Evolutionary conservation across 306 rosid species (phyloP).

Genomic region (Glycine tomentella): DNA sequence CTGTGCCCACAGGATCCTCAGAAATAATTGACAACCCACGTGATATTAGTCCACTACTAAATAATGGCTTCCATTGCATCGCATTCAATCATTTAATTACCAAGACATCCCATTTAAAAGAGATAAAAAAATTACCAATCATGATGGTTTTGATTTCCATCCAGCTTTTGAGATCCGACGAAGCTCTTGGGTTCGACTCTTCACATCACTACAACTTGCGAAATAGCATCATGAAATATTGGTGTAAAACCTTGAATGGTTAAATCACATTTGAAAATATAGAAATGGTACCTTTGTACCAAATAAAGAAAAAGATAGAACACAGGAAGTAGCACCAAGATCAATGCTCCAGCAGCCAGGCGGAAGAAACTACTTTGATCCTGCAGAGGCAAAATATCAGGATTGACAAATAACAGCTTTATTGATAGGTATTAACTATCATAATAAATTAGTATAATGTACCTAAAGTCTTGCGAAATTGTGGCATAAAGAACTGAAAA

Average conservation of each 20-base stretch:
- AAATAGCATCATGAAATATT: constrained; percentile 33
- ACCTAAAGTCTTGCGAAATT: constrained; percentile 30
- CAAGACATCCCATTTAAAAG: constrained; percentile 19
- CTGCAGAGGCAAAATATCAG: constrained; percentile 55
- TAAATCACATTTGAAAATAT: constrained; percentile 20
- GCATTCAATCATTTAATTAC: constrained; percentile 24
- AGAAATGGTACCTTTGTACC: constrained; percentile 72
- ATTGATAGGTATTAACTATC: constrained; percentile 13
- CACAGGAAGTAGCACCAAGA: constrained; percentile 90
- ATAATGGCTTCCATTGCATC: constrained; percentile 8
- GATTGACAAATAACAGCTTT: constrained; percentile 26
- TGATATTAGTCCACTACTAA: constrained; percentile 5
- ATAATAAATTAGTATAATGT: constrained; percentile 15
- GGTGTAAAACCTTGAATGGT: constrained; percentile 12
- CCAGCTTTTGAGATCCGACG: constrained; percentile 74
- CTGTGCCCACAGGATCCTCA: constrained; percentile 19
- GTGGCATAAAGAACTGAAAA: constrained; percentile 34
- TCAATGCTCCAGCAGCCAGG: constrained; percentile 76
- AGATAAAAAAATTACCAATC: constrained; percentile 55
- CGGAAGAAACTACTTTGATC: constrained; percentile 69
- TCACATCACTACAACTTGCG: constrained; percentile 72
- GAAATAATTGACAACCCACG: constrained; percentile 11
- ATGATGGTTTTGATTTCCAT: constrained; percentile 70
- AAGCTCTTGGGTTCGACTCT: constrained; percentile 72
- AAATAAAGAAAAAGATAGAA: constrained; percentile 86